phyloP scores from a whole-genome alignment of 345 rosid species.

The Corchorus olitorius region DNA sequence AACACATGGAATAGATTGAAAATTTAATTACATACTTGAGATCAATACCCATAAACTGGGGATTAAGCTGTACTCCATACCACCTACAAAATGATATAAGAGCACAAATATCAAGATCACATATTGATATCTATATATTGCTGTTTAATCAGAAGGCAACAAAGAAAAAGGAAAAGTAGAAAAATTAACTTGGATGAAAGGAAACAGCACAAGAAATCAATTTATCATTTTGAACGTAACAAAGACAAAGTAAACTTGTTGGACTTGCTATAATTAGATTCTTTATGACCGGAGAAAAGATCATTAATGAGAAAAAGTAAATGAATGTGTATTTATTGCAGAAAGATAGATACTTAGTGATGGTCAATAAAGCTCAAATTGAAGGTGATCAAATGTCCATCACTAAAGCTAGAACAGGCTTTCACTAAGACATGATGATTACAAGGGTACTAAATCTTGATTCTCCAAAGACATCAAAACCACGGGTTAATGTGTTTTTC shows the following conservation, averaged over 20 bases:
- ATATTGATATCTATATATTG: constrained; percentile 5
- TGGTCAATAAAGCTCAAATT: not conserved
- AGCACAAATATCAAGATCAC: constrained; percentile 8
- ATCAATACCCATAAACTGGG: constrained; percentile 77
- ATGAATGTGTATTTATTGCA: not conserved
- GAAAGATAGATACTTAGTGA: not conserved
- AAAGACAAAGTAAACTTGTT: not conserved
- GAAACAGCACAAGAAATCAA: constrained; percentile 10
- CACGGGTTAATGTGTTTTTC: not conserved
- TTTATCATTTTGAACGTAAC: constrained; percentile 8
- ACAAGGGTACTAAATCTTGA: not conserved
- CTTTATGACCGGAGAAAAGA: not conserved
- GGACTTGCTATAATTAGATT: not conserved
- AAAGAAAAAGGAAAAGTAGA: not conserved
- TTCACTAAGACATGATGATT: not conserved
- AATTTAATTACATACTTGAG: constrained; percentile 69
- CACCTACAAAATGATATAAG: constrained; percentile 59
- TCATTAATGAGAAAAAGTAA: not conserved
- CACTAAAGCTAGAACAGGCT: not conserved
- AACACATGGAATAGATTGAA: not conserved
- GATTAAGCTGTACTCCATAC: constrained; percentile 93
- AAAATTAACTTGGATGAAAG: constrained; percentile 9
- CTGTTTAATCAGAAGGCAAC: not conserved
- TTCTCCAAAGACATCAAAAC: not conserved
- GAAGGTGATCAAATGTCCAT: not conserved